Evolutionary conservation across 306 rosid species (phyloP).

Genomic region (Quercus suber): DNA sequence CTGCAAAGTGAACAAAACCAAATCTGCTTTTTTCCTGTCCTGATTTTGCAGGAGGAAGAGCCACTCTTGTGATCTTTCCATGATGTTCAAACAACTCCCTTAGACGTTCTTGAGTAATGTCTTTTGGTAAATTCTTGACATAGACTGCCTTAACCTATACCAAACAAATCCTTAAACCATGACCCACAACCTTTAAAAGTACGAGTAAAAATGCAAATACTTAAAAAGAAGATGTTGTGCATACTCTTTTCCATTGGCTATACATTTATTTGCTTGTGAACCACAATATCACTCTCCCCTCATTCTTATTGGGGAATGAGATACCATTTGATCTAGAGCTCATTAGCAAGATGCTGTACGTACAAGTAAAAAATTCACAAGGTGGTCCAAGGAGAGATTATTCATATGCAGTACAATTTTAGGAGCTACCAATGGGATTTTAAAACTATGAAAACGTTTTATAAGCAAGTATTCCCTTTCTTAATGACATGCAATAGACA

Average conservation of each 20-base stretch:
- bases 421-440: not conserved
- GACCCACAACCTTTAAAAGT: slow-evolving; percentile 6
- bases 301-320: not conserved
- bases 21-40: slow-evolving; percentile 66
- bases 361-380: slow-evolving; percentile 3
- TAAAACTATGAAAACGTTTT: not conserved
- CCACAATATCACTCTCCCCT: not conserved
- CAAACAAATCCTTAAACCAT: slow-evolving; percentile 22
- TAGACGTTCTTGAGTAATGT: slow-evolving; percentile 54
- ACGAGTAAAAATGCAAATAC: not conserved
- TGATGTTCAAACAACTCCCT: slow-evolving; percentile 53
- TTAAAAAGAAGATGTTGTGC: not conserved
- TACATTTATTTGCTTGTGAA: not conserved
- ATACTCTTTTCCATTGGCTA: not conserved
- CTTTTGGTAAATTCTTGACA: slow-evolving; percentile 64
- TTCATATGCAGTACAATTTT: not conserved
- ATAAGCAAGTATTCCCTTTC: not conserved
- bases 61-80: slow-evolving; percentile 74
- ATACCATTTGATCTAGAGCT: not conserved
- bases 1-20: slow-evolving; percentile 75
- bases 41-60: slow-evolving; percentile 62
- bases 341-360: slow-evolving; percentile 2
- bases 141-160: slow-evolving; percentile 63
- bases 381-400: slow-evolving; percentile 12
- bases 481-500: not conserved